These are phyloP conservation scores for rapeseed (Brassica napus) DNA, from an alignment of 345 rosid species.

Conservation along the genomic window DNA sequence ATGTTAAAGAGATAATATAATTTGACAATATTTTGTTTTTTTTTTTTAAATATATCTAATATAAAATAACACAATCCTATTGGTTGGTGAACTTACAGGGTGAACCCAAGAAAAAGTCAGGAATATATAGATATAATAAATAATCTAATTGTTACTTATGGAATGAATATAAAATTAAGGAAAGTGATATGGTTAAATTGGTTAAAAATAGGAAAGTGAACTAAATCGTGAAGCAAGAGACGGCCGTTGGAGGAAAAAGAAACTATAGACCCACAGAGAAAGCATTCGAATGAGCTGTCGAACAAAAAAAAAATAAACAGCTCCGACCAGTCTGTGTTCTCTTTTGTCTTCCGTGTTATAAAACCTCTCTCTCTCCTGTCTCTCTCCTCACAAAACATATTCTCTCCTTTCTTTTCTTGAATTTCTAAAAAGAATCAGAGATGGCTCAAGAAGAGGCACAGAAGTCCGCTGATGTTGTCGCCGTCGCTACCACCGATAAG, in stretches of 20 bases:
- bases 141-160: background rate
- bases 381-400: background rate
- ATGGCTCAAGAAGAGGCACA: constrained; percentile 56
- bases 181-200: background rate
- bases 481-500: constrained; percentile 23
- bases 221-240: constrained; percentile 30
- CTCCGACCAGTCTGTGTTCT: constrained; percentile 43
- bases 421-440: background rate
- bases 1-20: no score
- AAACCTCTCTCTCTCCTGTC: constrained; percentile 15
- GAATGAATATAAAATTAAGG: background rate
- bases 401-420: constrained; percentile 15
- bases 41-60: no score
- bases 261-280: constrained; percentile 30
- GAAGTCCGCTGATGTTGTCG: constrained; percentile 39
- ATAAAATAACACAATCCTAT: no score
- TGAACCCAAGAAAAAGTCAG: no score
- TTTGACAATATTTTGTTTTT: no score
- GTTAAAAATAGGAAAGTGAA: constrained; percentile 19
- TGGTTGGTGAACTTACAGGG: no score
- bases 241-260: constrained; percentile 32
- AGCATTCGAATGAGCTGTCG: constrained; percentile 40
- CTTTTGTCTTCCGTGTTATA: constrained; percentile 11
- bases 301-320: constrained; percentile 15
- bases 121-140: no score